Evolutionary conservation across 352 stramenopile genomes (phyloP).

Genomic region (Peronospora destructor): DNA sequence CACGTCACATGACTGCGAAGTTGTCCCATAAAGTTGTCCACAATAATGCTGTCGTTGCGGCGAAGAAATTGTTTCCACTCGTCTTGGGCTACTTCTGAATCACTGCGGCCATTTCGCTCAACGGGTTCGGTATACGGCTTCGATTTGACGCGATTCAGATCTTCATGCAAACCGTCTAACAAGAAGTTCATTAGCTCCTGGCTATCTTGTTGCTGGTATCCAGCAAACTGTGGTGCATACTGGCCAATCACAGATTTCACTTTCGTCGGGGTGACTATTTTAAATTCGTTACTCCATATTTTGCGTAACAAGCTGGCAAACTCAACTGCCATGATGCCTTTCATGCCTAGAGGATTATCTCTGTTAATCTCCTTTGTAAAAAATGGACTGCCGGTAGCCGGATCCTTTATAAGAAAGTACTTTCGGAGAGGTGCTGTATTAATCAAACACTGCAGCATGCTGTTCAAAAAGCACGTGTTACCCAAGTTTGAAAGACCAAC

Average conservation of each 20-base stretch:
- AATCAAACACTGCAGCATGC: slow-evolving; percentile 89
- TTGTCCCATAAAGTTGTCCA: slow-evolving; percentile 88
- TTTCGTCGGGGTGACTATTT: slow-evolving; percentile 60
- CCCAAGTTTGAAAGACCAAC: slow-evolving; percentile 71
- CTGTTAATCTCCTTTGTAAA: slow-evolving; percentile 89
- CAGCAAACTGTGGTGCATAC: slow-evolving; percentile 85
- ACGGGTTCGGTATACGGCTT: slow-evolving; percentile 79
- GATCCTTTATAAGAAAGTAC: slow-evolving; percentile 88
- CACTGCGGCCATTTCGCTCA: slow-evolving; percentile 59
- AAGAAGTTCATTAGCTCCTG: slow-evolving; percentile 91
- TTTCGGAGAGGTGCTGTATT: slow-evolving; percentile 88
- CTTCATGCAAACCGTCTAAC: slow-evolving; percentile 88
- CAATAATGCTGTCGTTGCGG: slow-evolving; percentile 89
- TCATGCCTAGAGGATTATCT: slow-evolving; percentile 91
- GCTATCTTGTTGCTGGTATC: slow-evolving; percentile 87
- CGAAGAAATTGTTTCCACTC: slow-evolving; percentile 83
- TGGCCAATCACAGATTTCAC: slow-evolving; percentile 83
- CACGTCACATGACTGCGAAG: slow-evolving; percentile 85
- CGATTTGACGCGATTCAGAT: slow-evolving; percentile 80
- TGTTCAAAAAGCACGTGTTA: slow-evolving; percentile 86
- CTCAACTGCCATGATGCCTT: slow-evolving; percentile 91
- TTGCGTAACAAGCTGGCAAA: slow-evolving; percentile 92
- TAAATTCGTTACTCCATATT: slow-evolving; percentile 91
- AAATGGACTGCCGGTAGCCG: slow-evolving; percentile 29
- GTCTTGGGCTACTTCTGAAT: slow-evolving; percentile 62